These are phyloP conservation scores for Blyttiomyces sp. DNA, from an alignment of 371 early-diverging fungal species.

Conservation along the genomic window DNA sequence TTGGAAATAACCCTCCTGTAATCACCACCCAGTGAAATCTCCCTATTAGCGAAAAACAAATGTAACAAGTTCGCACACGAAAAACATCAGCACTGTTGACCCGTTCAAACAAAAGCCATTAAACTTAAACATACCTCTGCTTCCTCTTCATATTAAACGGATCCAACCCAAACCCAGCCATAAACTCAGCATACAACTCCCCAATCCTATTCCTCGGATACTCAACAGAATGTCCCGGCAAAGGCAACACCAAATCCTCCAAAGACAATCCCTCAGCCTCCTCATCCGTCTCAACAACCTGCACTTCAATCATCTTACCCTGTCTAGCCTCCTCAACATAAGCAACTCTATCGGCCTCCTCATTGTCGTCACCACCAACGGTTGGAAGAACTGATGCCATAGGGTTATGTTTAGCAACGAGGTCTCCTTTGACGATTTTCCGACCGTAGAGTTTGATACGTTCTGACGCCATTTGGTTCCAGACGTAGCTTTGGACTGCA, in stretches of 20 bases:
- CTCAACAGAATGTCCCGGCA: conserved; percentile 73
- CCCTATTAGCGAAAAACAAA: neutral
- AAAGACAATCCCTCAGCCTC: conserved; percentile 68
- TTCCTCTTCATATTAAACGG: conserved; percentile 43
- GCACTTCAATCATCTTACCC: conserved; percentile 22
- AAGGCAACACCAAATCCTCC: conserved; percentile 86
- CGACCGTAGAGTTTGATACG: conserved; percentile 71
- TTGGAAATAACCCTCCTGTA: conserved; percentile 18
- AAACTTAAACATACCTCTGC: conserved; percentile 19
- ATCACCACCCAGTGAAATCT: conserved; percentile 16
- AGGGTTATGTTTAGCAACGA: conserved; percentile 56
- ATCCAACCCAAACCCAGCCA: conserved; percentile 69
- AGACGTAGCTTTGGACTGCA: conserved; percentile 94
- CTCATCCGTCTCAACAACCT: conserved; percentile 59
- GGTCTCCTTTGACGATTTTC: conserved; percentile 79
- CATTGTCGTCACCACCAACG: neutral
- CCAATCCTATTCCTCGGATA: conserved; percentile 80
- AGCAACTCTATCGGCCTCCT: conserved; percentile 1
- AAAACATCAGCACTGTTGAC: too few relatives aligned
- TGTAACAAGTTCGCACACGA: neutral
- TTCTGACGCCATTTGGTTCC: conserved; percentile 87
- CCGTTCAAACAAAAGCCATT: neutral
- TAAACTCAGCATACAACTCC: conserved; percentile 59
- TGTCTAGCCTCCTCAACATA: conserved; percentile 11
- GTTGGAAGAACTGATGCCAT: conserved; percentile 16